phyloP scores from a whole-genome alignment of 768 basidiomycete species.

The Mycena filopes region DNA sequence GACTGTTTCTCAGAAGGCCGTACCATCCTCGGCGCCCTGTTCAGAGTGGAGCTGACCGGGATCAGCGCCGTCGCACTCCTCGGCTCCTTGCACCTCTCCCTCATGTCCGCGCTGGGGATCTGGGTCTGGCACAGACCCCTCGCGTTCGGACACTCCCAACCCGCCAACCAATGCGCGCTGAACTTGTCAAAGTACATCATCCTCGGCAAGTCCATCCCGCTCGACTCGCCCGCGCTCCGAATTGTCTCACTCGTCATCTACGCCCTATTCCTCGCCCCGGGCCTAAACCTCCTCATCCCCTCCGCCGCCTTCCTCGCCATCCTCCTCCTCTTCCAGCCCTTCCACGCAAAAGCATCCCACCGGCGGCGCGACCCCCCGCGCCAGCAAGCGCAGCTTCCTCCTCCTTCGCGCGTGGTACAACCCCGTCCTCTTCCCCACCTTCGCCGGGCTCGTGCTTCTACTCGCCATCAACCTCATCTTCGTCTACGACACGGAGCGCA shows the following conservation, averaged over 20 bases:
- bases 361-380: no score
- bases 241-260: conserved; percentile 12
- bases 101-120: neutral
- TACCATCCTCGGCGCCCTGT: no score
- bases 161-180: neutral
- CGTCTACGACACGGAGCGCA: conserved; percentile 34
- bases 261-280: neutral
- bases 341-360: neutral
- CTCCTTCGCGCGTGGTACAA: neutral
- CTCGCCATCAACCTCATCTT: conserved; percentile 34
- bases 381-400: neutral
- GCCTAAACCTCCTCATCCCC: conserved; percentile 1
- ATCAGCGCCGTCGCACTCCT: neutral
- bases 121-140: neutral
- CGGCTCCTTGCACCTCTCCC: neutral
- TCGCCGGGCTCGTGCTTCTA: conserved; percentile 23
- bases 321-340: neutral
- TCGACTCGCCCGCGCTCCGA: neutral
- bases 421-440: conserved; percentile 6
- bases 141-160: no score
- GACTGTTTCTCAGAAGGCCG: no score
- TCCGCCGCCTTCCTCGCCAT: neutral
- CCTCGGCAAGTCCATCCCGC: conserved; percentile 14
- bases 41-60: no score
- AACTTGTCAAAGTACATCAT: neutral